Evolutionary conservation across 2,329 filamentous ascomycete genomes (phyloP), one percentile per base, ranked within the genome.

Genomic region (Xylariaceae sp.): DNA sequence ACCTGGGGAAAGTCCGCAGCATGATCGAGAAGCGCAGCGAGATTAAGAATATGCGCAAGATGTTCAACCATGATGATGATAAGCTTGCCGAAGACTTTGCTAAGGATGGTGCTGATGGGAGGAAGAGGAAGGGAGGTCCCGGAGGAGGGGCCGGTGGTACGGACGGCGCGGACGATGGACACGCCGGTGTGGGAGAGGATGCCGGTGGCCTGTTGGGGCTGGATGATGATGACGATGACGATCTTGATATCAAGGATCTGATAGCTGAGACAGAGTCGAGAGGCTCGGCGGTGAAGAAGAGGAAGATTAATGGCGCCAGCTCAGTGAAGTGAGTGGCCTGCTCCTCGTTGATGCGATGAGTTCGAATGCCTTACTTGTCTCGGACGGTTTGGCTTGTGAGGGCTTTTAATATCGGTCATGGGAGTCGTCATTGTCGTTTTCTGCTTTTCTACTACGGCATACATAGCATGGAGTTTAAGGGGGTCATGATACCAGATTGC

Each of bases 1-100:
- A 95, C 64, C 74, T 97, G 35, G 93, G 93, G 39, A 83, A 92
- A 60, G 90, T 97, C 44, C 83, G 88, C 64, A 90, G 95, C 70
- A 81, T 95, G 61, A 79, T 95, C 55, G 86, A 88, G 67, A 91
- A 92, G 75, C 89, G 94, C 57, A 84, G 84, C 63, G 83, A 90
- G 62, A 82, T 97, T 52, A 93, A 93, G 64, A 81, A 86, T 60
- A 86, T 88, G 42, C 76, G 90, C 51, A 90, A 91, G 71, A 80
- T 82, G 42, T 80, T 91, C 54, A 79, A 84, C 59, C 80, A 80
- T 41, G 83, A 85, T 55, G 82, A 84, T 62, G 83, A 83, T 45
- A 71, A 70, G 12, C 67, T 77, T 4, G 52, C 50, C 29, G 55
- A 57, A 46, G 54, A 57, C 34, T 50, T 53, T 49, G 55, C 46